Evolutionary conservation across 1,284 basidiomycete genomes (phyloP).

Genomic region (Microbotryomycetes sp.): DNA sequence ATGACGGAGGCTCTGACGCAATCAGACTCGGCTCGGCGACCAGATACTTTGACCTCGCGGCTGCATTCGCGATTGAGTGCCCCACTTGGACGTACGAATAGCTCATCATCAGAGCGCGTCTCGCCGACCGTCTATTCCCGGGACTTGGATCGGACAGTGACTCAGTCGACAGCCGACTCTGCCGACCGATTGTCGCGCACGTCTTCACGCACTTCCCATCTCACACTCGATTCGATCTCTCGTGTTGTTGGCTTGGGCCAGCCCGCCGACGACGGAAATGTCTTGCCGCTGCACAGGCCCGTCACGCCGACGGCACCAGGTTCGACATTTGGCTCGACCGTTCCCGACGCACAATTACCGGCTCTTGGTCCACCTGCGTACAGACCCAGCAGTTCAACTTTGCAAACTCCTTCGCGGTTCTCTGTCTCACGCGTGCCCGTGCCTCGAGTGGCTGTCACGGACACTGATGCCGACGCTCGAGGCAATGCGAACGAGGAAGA

Average conservation of each 20-base stretch:
- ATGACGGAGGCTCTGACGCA: not conserved
- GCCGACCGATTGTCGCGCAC: not conserved
- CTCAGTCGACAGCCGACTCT: not conserved
- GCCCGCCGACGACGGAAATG: constrained; percentile 6
- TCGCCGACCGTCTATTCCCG: not conserved
- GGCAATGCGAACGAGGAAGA: not conserved
- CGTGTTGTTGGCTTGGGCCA: constrained; percentile 5
- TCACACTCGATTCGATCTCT: not conserved
- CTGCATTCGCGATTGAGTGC: not conserved
- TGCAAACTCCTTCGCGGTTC: constrained; percentile 9
- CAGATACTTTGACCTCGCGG: not conserved
- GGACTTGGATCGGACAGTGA: not conserved
- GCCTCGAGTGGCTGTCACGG: not conserved
- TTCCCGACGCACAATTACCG: constrained; percentile 9
- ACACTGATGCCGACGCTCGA: not conserved
- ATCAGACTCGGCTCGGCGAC: not conserved
- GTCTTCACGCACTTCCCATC: constrained; percentile 5
- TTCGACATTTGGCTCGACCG: constrained; percentile 1
- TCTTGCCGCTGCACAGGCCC: constrained; percentile 4
- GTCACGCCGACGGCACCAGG: not conserved
- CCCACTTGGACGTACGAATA: not conserved
- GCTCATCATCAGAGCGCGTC: not conserved
- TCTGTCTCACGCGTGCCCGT: not conserved
- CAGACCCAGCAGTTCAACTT: constrained; percentile 11
- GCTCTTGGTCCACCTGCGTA: constrained; percentile 27